These are phyloP conservation scores for Pleurotus ostreatus DNA, from an alignment of 768 basidiomycete species.

Conservation along the genomic window DNA sequence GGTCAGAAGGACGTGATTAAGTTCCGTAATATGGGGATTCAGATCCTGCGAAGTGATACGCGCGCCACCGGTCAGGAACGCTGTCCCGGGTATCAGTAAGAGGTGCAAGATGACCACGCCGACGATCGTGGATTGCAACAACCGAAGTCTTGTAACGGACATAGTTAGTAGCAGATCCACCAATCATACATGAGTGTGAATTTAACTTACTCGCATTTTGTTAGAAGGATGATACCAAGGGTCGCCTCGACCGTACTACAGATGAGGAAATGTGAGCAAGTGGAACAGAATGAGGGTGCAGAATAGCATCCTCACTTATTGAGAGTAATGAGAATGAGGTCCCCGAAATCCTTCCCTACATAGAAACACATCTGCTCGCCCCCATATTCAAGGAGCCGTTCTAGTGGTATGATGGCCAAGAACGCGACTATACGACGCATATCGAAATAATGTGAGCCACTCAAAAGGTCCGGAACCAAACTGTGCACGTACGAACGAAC, in stretches of 20 bases:
- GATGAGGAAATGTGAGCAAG: constrained; percentile 1
- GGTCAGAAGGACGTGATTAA: constrained; percentile 66
- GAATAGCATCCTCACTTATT: constrained; percentile 46
- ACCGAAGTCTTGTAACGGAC: constrained; percentile 39
- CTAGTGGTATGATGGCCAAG: constrained; percentile 62
- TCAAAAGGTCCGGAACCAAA: not conserved
- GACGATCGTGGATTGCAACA: constrained; percentile 67
- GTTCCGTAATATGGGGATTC: constrained; percentile 58
- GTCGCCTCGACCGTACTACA: constrained; percentile 66
- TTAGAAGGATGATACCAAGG: constrained; percentile 63
- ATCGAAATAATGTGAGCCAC: not conserved
- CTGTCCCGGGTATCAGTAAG: constrained; percentile 63
- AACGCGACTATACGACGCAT: constrained; percentile 46
- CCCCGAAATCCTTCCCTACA: constrained; percentile 59
- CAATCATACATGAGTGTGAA: not conserved
- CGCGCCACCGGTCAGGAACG: constrained; percentile 73
- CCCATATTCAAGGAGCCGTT: constrained; percentile 63
- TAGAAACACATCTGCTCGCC: constrained; percentile 55
- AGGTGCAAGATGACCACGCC: constrained; percentile 75
- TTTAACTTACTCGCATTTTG: constrained; percentile 61
- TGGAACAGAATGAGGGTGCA: not conserved
- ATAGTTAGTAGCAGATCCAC: not conserved
- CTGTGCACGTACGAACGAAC: constrained; percentile 39
- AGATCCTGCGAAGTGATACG: constrained; percentile 63
- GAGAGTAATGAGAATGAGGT: constrained; percentile 59